phyloP scores from a whole-genome alignment of 495 filamentous ascomycete genomes.

The Sordaria brevicollis region DNA sequence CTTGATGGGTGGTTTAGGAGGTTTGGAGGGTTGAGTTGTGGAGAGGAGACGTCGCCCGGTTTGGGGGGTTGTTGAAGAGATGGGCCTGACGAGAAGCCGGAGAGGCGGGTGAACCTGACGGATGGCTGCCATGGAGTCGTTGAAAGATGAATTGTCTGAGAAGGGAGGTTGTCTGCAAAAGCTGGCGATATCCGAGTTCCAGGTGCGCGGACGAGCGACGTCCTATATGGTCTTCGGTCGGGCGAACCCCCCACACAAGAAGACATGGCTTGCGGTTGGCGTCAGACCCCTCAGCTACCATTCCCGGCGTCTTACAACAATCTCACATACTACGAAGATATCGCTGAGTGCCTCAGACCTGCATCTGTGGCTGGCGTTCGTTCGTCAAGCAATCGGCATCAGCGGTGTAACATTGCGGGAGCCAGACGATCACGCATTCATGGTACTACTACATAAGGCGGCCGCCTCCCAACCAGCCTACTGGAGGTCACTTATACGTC shows the following conservation, averaged over 20 bases:
- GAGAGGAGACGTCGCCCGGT: background rate
- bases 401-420: background rate
- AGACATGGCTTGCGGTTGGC: background rate
- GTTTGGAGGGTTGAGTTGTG: background rate
- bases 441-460: background rate
- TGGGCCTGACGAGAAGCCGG: background rate
- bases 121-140: background rate
- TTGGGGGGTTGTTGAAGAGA: background rate
- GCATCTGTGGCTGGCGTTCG: background rate
- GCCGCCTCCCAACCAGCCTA: background rate
- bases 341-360: background rate
- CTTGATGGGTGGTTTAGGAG: background rate
- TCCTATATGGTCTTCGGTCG: background rate
- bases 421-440: background rate
- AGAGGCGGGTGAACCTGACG: background rate
- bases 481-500: background rate
- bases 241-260: no score
- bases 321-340: background rate
- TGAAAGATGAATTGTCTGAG: background rate
- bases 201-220: background rate
- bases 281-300: background rate
- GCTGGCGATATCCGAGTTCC: background rate
- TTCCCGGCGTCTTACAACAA: background rate
- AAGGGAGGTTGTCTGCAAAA: background rate
- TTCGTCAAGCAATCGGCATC: background rate